Conservation (phyloP, 2,329 filamentous ascomycete species). For the Phialophora tarda region DNA sequence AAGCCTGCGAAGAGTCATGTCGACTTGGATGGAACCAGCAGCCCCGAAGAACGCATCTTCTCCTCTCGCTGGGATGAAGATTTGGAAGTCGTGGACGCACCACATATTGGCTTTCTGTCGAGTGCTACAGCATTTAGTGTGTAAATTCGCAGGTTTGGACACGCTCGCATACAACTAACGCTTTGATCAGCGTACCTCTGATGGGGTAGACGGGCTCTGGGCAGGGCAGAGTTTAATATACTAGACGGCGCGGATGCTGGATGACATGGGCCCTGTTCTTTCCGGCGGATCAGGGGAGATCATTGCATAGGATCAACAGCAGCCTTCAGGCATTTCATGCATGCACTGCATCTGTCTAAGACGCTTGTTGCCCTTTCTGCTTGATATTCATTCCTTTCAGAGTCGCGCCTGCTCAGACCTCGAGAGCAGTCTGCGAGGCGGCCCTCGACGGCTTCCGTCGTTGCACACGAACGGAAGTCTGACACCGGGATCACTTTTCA, state of each 20-base stretch:
- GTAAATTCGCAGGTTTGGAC: not conserved
- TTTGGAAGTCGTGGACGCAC: not conserved
- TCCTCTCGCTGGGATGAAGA: not conserved
- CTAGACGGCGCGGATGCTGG: not conserved
- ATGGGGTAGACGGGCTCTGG: not conserved
- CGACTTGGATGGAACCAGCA: not conserved
- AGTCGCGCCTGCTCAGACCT: not conserved
- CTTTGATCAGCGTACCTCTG: not conserved
- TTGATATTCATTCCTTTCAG: not conserved
- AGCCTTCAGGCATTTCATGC: not conserved
- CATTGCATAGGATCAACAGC: not conserved
- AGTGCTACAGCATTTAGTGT: not conserved
- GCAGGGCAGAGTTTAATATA: not conserved
- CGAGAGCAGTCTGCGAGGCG: constrained; percentile 38
- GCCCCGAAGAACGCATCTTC: not conserved
- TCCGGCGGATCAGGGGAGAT: not conserved
- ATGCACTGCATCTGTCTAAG: not conserved
- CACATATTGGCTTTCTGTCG: not conserved
- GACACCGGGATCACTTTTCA: constrained; percentile 37
- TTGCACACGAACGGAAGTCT: constrained; percentile 32
- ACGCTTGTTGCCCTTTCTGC: not conserved
- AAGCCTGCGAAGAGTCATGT: not conserved
- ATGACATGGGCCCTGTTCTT: no score
- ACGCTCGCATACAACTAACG: not conserved
- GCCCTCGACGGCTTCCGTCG: constrained; percentile 46